These are phyloP conservation scores for Coniochaeta pulveracea DNA, from an alignment of 2,329 filamentous ascomycete species.

Conservation along the genomic window DNA sequence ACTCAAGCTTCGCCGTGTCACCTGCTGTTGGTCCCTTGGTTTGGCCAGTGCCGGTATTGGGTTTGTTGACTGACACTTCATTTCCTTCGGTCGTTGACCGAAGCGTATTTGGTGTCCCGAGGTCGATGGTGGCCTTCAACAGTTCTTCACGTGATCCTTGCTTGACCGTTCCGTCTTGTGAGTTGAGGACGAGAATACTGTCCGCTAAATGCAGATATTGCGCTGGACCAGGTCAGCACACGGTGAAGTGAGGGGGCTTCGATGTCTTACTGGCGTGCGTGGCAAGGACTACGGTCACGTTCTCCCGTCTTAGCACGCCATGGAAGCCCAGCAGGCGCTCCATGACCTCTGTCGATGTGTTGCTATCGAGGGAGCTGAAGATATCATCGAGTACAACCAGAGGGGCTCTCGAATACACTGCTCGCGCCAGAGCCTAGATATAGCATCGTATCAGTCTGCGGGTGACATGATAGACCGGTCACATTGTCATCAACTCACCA, in stretches of 20 bases:
- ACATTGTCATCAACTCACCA: slow-evolving; percentile 3
- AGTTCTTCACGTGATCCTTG: background rate
- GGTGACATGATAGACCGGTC: background rate
- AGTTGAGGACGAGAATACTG: background rate
- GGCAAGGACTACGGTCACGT: slow-evolving; percentile 8
- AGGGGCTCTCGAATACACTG: slow-evolving; percentile 12
- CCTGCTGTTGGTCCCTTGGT: no score
- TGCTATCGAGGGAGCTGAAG: slow-evolving; percentile 13
- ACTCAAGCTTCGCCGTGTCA: no score
- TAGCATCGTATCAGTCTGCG: background rate
- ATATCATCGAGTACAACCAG: slow-evolving; percentile 15
- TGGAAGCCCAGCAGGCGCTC: no score
- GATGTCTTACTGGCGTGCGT: slow-evolving; percentile 7
- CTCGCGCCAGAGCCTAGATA: slow-evolving; percentile 13
- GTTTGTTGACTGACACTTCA: no score
- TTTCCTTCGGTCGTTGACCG: slow-evolving; percentile 1
- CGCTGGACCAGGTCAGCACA: no score
- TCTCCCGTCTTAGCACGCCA: no score
- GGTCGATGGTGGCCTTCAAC: background rate
- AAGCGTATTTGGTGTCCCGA: background rate
- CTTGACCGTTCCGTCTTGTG: background rate
- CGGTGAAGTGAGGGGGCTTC: no score
- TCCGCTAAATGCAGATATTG: background rate
- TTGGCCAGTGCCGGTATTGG: no score
- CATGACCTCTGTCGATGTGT: slow-evolving; percentile 4